A percentile compares a stretch with the other conserved stretches of the same genome.
Conservation (phyloP, 148 eudicot species). For the Silene conica region DNA sequence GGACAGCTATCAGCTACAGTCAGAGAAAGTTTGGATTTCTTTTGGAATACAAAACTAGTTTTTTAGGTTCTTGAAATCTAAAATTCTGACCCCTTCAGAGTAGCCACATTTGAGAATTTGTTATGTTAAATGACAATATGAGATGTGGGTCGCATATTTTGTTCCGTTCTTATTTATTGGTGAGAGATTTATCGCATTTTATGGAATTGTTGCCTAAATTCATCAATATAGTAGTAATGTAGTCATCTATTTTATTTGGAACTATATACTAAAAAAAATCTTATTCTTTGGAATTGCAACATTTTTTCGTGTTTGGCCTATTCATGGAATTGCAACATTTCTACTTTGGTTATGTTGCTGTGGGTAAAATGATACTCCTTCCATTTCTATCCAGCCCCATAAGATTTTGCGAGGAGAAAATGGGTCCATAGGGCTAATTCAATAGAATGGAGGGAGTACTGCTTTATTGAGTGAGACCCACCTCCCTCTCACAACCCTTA, state of each 20-base stretch:
- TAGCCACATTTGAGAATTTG: not conserved
- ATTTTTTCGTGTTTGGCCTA: too few relatives aligned
- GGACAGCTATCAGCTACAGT: not conserved
- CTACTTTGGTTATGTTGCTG: too few relatives aligned
- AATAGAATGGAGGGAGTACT: too few relatives aligned
- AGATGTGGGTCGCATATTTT: not conserved
- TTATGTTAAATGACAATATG: not conserved
- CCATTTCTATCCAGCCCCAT: too few relatives aligned
- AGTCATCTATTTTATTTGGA: not conserved
- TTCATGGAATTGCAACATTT: too few relatives aligned
- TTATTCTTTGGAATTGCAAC: too few relatives aligned
- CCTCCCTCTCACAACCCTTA: too few relatives aligned
- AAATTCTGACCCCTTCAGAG: not conserved
- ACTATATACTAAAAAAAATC: too few relatives aligned
- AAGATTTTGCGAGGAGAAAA: too few relatives aligned
- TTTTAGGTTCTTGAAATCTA: not conserved
- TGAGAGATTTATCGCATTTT: not conserved
- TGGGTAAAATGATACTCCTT: too few relatives aligned
- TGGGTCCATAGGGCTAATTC: too few relatives aligned
- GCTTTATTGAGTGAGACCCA: too few relatives aligned
- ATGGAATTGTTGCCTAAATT: not conserved
- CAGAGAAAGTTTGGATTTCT: not conserved
- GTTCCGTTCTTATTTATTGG: not conserved
- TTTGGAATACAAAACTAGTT: not conserved
- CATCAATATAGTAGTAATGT: not conserved